Percentiles rank a stretch among this genome's conserved stretches.
These are phyloP conservation scores for Arthrobotrys musiformis DNA, from an alignment of 2,329 filamentous ascomycete species.

Conservation along the genomic window DNA sequence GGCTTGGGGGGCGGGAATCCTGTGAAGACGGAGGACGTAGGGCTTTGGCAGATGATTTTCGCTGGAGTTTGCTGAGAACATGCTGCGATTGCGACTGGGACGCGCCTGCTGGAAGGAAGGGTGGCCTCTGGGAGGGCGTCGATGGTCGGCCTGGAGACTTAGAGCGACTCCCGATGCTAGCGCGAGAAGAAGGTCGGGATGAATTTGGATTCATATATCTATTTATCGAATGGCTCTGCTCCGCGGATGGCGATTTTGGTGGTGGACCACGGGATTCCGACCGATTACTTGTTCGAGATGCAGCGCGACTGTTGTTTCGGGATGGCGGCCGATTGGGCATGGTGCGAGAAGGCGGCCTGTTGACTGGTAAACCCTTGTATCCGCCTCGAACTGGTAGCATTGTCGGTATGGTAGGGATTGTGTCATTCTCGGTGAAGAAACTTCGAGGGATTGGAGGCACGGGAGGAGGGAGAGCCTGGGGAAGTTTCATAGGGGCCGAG, in stretches of 20 bases:
- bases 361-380: constrained; percentile 63
- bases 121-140: constrained; percentile 68
- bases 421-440: constrained; percentile 27
- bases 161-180: constrained; percentile 65
- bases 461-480: constrained; percentile 57
- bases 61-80: constrained; percentile 75
- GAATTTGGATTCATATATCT: constrained; percentile 43
- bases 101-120: constrained; percentile 82
- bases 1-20: constrained; percentile 65
- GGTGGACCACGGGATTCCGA: constrained; percentile 47
- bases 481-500: constrained; percentile 41
- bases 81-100: constrained; percentile 82
- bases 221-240: constrained; percentile 37
- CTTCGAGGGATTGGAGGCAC: constrained; percentile 57
- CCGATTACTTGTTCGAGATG: constrained; percentile 55
- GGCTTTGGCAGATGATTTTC: constrained; percentile 76
- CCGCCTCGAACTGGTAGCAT: constrained; percentile 64
- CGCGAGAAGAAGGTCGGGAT: constrained; percentile 57
- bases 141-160: constrained; percentile 77
- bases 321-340: constrained; percentile 46
- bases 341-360: constrained; percentile 71
- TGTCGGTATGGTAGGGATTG: constrained; percentile 65
- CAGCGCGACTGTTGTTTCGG: constrained; percentile 64
- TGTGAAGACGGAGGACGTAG: constrained; percentile 68
- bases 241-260: constrained; percentile 32